A percentile compares a stretch with the other conserved stretches of the same genome.
phyloP scores from a whole-genome alignment of 164 flowering plant species.

The Liriodendron chinense region DNA sequence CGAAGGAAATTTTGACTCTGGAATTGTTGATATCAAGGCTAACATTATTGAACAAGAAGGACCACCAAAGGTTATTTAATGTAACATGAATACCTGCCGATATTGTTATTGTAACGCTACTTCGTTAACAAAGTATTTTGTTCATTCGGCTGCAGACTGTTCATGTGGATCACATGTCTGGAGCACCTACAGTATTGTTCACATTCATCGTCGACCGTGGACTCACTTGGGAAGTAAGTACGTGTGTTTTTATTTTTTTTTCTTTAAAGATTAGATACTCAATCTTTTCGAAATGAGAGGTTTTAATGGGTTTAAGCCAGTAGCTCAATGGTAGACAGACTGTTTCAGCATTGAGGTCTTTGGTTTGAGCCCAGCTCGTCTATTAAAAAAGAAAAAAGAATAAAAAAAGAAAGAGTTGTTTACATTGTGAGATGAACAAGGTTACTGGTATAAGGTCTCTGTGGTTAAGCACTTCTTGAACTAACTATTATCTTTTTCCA shows the following conservation, averaged over 20 bases:
- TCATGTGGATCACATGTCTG: conserved; percentile 80
- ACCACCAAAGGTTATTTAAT: conserved; percentile 65
- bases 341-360: background rate
- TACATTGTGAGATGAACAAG: background rate
- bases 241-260: background rate
- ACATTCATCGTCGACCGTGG: conserved; percentile 93
- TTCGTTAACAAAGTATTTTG: conserved; percentile 8
- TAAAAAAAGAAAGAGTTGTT: no score
- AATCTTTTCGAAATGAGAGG: background rate
- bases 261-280: background rate
- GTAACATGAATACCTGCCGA: conserved; percentile 2
- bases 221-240: conserved; percentile 79
- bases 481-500: background rate
- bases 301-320: background rate
- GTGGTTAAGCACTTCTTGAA: background rate
- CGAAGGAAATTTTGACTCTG: conserved; percentile 92
- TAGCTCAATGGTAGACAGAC: background rate
- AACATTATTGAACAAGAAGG: conserved; percentile 62
- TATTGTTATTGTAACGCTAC: background rate
- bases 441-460: background rate
- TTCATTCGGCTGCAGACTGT: conserved; percentile 65
- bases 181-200: conserved; percentile 83
- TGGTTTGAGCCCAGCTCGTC: background rate
- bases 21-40: conserved; percentile 92
- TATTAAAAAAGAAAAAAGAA: no score